These are phyloP conservation scores for Scheffersomyces illinoinensis DNA, from an alignment of 1,139 yeast genomes.

Conservation along the genomic window DNA sequence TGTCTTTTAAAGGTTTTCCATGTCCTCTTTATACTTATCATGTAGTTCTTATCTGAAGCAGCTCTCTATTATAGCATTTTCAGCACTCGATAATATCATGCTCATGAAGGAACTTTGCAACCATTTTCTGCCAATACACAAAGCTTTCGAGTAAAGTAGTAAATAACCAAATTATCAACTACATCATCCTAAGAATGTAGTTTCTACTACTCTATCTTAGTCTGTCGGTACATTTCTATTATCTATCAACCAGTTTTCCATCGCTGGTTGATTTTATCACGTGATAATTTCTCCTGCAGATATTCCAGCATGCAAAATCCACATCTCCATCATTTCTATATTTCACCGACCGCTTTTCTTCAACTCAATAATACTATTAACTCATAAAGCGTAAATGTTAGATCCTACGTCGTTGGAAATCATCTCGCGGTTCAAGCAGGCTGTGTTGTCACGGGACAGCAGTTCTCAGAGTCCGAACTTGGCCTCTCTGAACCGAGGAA, in stretches of 20 bases:
- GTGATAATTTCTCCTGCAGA: background rate
- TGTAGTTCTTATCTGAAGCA: no score
- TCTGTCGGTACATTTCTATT: background rate
- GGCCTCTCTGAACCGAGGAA: constrained; percentile 37
- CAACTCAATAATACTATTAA: background rate
- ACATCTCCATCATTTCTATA: background rate
- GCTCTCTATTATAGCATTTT: no score
- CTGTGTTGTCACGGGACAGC: constrained; percentile 24
- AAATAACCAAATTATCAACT: no score
- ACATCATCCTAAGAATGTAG: background rate
- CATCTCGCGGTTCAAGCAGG: constrained; percentile 41
- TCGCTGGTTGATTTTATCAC: background rate
- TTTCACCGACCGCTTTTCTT: background rate
- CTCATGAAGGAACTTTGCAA: no score
- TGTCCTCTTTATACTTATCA: no score
- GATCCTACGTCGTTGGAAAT: constrained; percentile 43
- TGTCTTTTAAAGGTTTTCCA: no score
- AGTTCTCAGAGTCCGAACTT: constrained; percentile 2
- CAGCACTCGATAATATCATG: no score
- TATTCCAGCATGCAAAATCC: background rate
- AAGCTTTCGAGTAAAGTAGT: no score
- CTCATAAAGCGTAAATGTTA: constrained; percentile 24
- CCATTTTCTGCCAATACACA: no score
- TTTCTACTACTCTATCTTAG: background rate
- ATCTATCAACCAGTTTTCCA: background rate